phyloP scores from a whole-genome alignment of 495 filamentous ascomycete genomes.

The Penicillium paradoxum region DNA sequence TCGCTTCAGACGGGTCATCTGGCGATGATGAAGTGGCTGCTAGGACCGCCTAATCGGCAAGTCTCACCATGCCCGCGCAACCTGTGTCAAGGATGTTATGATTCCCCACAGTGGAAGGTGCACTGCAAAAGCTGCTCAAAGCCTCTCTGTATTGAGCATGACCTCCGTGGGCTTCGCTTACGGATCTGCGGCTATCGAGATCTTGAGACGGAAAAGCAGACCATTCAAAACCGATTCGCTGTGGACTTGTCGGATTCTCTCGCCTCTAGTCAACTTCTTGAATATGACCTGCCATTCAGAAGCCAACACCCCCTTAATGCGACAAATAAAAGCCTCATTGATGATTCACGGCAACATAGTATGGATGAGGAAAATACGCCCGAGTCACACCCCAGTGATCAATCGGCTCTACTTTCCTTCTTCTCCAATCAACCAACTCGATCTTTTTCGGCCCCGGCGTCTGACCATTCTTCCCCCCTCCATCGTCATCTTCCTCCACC shows the following conservation, averaged over 20 bases:
- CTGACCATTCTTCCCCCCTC: conserved; percentile 40
- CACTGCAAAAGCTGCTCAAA: conserved; percentile 54
- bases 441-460: conserved; percentile 36
- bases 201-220: conserved; percentile 48
- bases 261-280: conserved; percentile 6
- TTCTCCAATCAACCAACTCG: conserved; percentile 18
- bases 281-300: conserved; percentile 31
- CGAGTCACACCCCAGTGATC: conserved; percentile 15
- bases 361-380: conserved; percentile 17
- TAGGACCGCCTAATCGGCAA: conserved; percentile 43
- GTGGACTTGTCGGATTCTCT: conserved; percentile 6
- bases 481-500: conserved; percentile 29
- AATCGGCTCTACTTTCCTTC: conserved; percentile 8
- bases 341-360: conserved; percentile 30
- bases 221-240: conserved; percentile 30
- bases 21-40: conserved; percentile 48
- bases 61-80: conserved; percentile 52
- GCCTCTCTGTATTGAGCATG: conserved; percentile 57
- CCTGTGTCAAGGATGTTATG: conserved; percentile 55
- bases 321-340: conserved; percentile 40
- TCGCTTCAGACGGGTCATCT: conserved; percentile 44
- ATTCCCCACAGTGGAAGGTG: conserved; percentile 55
- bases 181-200: conserved; percentile 57
- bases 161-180: conserved; percentile 55
- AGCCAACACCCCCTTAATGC: conserved; percentile 32